phyloP scores from a whole-genome alignment of 2,329 filamentous ascomycete genomes.

The Aspergillus tubingensis region DNA sequence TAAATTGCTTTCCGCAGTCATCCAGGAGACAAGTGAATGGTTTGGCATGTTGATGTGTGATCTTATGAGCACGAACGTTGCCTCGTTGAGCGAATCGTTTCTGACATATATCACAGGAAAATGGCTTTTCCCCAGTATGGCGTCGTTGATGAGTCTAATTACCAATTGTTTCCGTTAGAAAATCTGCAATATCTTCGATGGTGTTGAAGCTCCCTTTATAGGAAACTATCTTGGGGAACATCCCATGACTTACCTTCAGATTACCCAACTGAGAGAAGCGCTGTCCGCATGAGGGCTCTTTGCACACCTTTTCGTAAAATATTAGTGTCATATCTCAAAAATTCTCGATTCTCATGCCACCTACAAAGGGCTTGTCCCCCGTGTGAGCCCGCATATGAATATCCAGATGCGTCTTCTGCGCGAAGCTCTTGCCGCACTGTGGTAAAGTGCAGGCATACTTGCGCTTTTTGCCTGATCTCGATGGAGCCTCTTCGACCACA shows the following conservation, averaged over 20 bases:
- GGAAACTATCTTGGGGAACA: not conserved
- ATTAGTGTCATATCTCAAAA: not conserved
- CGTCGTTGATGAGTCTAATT: slow-evolving; percentile 77
- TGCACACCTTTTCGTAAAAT: slow-evolving; percentile 59
- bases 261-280: slow-evolving; percentile 90
- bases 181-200: not conserved
- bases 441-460: slow-evolving; percentile 75
- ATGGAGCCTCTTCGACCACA: slow-evolving; percentile 39
- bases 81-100: slow-evolving; percentile 84
- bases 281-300: slow-evolving; percentile 70
- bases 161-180: not conserved
- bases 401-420: slow-evolving; percentile 88
- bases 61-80: slow-evolving; percentile 80
- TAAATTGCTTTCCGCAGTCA: slow-evolving; percentile 83
- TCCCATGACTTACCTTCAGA: slow-evolving; percentile 64
- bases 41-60: slow-evolving; percentile 75
- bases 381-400: slow-evolving; percentile 89
- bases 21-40: slow-evolving; percentile 81
- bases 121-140: slow-evolving; percentile 86
- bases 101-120: slow-evolving; percentile 74
- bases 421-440: slow-evolving; percentile 78
- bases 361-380: slow-evolving; percentile 84
- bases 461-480: slow-evolving; percentile 46
- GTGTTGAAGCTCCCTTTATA: not conserved
- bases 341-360: slow-evolving; percentile 35